phyloP scores from a whole-genome alignment of 1,284 basidiomycete genomes.

The Agaricales sp. region DNA sequence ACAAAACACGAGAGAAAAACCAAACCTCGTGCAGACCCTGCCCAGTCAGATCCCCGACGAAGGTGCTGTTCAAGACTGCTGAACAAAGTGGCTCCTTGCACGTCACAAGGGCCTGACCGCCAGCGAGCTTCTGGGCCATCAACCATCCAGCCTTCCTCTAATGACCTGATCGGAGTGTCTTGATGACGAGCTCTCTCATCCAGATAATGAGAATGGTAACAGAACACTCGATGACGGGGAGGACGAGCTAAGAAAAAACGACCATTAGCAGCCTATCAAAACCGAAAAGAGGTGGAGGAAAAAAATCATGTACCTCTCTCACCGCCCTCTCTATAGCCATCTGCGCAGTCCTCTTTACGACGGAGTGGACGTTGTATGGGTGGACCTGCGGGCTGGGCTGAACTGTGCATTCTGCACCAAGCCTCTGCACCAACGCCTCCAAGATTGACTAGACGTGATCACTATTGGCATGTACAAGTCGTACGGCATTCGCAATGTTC shows the following conservation, averaged over 20 bases:
- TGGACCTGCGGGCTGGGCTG: slow-evolving; percentile 60
- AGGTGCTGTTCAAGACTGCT: slow-evolving; percentile 90
- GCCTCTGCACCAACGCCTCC: slow-evolving; percentile 57
- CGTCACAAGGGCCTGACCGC: slow-evolving; percentile 92
- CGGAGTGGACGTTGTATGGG: slow-evolving; percentile 68
- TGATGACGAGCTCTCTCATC: slow-evolving; percentile 86
- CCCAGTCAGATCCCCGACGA: slow-evolving; percentile 65
- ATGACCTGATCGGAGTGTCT: slow-evolving; percentile 94
- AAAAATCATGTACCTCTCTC: slow-evolving; percentile 58
- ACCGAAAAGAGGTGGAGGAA: not conserved
- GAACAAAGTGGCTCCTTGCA: slow-evolving; percentile 95
- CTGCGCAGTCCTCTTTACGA: slow-evolving; percentile 88
- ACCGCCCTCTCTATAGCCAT: slow-evolving; percentile 92
- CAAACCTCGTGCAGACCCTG: slow-evolving; percentile 81
- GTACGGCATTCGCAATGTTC: no score
- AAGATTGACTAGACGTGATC: slow-evolving; percentile 76
- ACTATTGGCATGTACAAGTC: no score
- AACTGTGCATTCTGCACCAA: slow-evolving; percentile 77
- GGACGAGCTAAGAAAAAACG: slow-evolving; percentile 59
- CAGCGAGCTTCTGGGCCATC: slow-evolving; percentile 96
- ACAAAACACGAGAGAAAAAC: slow-evolving; percentile 3
- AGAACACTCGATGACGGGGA: slow-evolving; percentile 97
- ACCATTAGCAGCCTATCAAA: slow-evolving; percentile 5
- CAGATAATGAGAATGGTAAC: slow-evolving; percentile 99
- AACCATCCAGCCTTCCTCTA: slow-evolving; percentile 88